Evolutionary conservation across 2,329 filamentous ascomycete genomes (phyloP), one percentile per base, ranked within the genome.

Genomic region (Fusarium ramigenum): DNA sequence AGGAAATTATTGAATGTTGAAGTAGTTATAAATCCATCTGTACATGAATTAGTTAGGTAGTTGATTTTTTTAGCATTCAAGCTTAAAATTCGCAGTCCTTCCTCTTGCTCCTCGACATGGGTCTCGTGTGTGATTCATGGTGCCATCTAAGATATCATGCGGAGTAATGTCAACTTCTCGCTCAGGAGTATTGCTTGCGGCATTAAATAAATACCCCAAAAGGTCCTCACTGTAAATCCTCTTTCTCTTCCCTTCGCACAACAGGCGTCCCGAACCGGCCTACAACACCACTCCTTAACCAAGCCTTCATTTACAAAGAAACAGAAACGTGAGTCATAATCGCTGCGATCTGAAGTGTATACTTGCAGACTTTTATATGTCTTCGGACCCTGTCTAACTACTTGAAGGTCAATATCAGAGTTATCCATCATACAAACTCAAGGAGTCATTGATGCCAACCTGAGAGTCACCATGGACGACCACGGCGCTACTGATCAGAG

Each of bases 1-100:
- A 23, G 16, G 8, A 16, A 9, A 14, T 18, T 4, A 42, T 15
- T 5, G 5, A 30, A 47, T 7, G 0, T 10, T 10, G 3, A 25
- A 15, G 10, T 25, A 19, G 2, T 8, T 19, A 19, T 5, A 23
- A 9, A 14, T 9, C 0, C 7, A 10, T 34, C 8, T 23, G 8
- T 2, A 9, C 4, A 32, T 19, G 2, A 3, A 50, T 30, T 4
- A 34, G 15, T 0, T 18, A n/a, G n/a, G n/a, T n/a, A n/a, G n/a
- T n/a, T n/a, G n/a, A n/a, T n/a, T n/a, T 25, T 25, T 23, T 23
- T 9, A 5, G 11, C 28, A 18, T 16, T 18, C n/a, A 19, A 34
- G 30, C 25, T 21, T 21, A 21, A 16, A 30, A 4, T 9, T 47
- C 19, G 25, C 19, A 21, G 25, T 21, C 3, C 5, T 28, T 21